Evolutionary conservation across 495 filamentous ascomycete genomes (phyloP).

Genomic region (Tuber magnatum): DNA sequence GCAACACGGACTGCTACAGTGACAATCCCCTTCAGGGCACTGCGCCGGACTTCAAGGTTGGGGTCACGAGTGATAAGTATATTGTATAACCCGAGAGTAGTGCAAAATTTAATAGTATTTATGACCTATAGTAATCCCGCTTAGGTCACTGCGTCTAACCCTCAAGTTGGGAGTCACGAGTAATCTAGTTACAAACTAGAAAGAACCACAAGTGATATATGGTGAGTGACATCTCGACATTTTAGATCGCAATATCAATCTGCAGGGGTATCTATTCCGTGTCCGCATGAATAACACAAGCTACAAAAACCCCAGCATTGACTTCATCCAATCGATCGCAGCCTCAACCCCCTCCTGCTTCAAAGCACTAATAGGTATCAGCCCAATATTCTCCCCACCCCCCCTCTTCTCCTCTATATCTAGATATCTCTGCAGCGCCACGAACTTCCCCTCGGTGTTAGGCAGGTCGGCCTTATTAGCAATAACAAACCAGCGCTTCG

Average conservation of each 20-base stretch:
- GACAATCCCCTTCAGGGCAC: neutral
- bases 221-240: neutral
- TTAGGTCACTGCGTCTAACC: neutral
- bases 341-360: conserved; percentile 70
- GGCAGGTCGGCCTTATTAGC: conserved; percentile 89
- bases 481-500: conserved; percentile 95
- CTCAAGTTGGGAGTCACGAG: neutral
- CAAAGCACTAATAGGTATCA: conserved; percentile 84
- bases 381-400: conserved; percentile 59
- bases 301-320: conserved; percentile 53
- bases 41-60: neutral
- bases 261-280: neutral
- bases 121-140: neutral
- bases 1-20: too few species aligned
- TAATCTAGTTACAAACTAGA: neutral
- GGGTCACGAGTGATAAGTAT: neutral
- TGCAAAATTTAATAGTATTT: too few species aligned
- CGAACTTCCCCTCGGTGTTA: conserved; percentile 70
- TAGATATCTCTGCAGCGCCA: conserved; percentile 45
- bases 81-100: too few species aligned
- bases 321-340: conserved; percentile 70
- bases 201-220: neutral
- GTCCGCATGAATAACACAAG: neutral
- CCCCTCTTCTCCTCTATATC: conserved; percentile 59
- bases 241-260: neutral